A percentile compares a stretch with the other conserved stretches of the same genome.
Conservation (phyloP, 2,329 filamentous ascomycete species). For the Colletotrichum viniferum region DNA sequence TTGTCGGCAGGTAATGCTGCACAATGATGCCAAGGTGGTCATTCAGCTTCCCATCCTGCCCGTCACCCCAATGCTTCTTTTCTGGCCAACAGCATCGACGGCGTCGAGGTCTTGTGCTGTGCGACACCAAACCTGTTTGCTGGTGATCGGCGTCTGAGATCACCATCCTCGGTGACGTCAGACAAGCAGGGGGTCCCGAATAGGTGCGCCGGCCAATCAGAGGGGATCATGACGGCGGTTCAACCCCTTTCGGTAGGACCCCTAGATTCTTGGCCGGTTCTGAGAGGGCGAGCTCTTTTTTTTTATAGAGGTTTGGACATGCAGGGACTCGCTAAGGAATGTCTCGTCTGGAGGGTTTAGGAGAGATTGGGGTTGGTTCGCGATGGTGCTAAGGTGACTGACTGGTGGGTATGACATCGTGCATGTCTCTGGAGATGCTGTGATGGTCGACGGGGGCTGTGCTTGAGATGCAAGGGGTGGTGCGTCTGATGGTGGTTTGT, state of each 20-base stretch:
- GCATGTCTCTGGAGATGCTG: background rate
- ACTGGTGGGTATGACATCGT: slow-evolving; percentile 8
- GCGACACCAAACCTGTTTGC: slow-evolving; percentile 17
- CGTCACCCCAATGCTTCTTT: background rate
- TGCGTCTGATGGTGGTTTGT: background rate
- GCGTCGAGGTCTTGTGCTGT: background rate
- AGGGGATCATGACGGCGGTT: background rate
- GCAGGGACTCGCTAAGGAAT: slow-evolving; percentile 11
- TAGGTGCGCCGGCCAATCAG: background rate
- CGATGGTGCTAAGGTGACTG: background rate
- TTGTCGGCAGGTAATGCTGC: slow-evolving; percentile 9
- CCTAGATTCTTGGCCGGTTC: slow-evolving; percentile 6
- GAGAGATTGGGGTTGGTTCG: background rate
- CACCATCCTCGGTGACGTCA: slow-evolving; percentile 17
- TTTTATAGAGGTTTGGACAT: background rate
- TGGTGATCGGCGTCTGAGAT: slow-evolving; percentile 10
- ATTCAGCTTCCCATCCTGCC: background rate
- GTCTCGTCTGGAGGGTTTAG: background rate
- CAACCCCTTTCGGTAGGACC: slow-evolving; percentile 12
- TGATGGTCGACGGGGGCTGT: background rate
- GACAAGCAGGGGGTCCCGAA: background rate
- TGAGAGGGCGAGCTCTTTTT: background rate
- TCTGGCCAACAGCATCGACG: background rate
- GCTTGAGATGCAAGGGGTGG: background rate
- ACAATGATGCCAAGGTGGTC: slow-evolving; percentile 21